Base-by-base conservation (phyloP, 345 rosid species). In the Sonneratia caseolaris region DNA sequence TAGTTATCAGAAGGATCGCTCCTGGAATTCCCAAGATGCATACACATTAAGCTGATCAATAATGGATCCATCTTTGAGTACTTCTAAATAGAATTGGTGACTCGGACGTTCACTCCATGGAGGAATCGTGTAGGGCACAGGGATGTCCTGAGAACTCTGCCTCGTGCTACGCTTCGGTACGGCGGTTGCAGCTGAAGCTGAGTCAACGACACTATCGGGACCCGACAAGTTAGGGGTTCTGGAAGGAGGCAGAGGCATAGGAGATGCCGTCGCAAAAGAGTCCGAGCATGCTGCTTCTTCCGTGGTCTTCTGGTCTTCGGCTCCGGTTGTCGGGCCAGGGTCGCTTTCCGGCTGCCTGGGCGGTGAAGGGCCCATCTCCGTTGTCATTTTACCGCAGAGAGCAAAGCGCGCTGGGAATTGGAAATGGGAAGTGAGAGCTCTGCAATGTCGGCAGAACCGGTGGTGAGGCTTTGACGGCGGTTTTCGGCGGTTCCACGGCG, bases 21-120 rank as follows among this genome's bases (percentile, higher is more conserved):
- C 21, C 64, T 57, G 37, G 43, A n/a, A 38, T 40, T 38, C 32
- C 5, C 19, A 24, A 3, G 35, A n/a, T 66, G 72, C 82, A 79
- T 77, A 94, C 98, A 89, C 82, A 66, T 86, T 72, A 15, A 88
- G 79, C 73, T 81, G 81, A 18, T 88, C 86, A 21, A 92, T 74
- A 64, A 95, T 85, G 78, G 87, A 78, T 51, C 99, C 99, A 70
- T 95, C 98, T 62, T 88, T 92, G 75, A 92, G 94, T 13, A 95
- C 85, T 83, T 95, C 97, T 14, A 95, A 76, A 70, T 55, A 82
- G 74, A 89, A 95, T 18, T 69, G 68, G 48, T 95, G 91, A 69
- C 81, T 65, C 5, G 96, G 97, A 11, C 90, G 82, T 3, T 88
- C 96, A 77, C 97, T 90, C 98, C 99, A 95, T 66, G 85, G 89